Conservation (phyloP, 176 grass and related monocot genomes). For the Saccharum officinarum region DNA sequence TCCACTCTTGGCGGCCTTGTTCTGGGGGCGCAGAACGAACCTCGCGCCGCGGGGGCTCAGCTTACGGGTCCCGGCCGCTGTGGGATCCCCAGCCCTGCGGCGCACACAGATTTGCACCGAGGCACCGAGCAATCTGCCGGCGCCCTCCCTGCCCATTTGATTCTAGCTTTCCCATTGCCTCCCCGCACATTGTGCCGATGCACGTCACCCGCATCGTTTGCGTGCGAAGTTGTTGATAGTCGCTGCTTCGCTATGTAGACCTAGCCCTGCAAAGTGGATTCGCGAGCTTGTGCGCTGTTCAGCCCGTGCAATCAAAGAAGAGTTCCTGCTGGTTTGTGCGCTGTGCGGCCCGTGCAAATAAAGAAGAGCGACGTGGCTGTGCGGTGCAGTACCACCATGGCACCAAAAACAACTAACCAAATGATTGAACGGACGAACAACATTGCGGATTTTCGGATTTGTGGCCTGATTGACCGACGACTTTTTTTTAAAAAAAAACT, state of each 20-base stretch:
- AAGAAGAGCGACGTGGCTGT: too few species aligned
- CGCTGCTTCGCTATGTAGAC: neutral
- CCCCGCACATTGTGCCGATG: neutral
- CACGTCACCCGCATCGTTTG: too few species aligned
- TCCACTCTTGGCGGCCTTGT: slow-evolving; percentile 56
- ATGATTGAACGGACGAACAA: too few species aligned
- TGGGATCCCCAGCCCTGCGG: neutral
- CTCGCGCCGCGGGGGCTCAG: neutral
- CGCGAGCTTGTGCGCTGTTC: neutral
- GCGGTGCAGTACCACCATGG: too few species aligned
- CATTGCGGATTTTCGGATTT: too few species aligned
- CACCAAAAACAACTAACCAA: too few species aligned
- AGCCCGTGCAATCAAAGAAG: too few species aligned
- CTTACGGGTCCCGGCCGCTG: neutral
- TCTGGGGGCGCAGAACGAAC: slow-evolving; percentile 49
- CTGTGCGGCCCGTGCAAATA: too few species aligned
- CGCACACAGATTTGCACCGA: slow-evolving; percentile 1
- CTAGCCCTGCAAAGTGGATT: neutral
- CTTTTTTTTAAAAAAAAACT: too few species aligned
- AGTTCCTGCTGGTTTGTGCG: too few species aligned
- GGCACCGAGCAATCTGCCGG: neutral
- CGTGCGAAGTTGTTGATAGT: too few species aligned
- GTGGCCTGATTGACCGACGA: too few species aligned
- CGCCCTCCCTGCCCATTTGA: neutral
- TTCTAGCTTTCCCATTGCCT: neutral